phyloP scores from a whole-genome alignment of 2,329 filamentous ascomycete species.

The Sporothrix phasma region DNA sequence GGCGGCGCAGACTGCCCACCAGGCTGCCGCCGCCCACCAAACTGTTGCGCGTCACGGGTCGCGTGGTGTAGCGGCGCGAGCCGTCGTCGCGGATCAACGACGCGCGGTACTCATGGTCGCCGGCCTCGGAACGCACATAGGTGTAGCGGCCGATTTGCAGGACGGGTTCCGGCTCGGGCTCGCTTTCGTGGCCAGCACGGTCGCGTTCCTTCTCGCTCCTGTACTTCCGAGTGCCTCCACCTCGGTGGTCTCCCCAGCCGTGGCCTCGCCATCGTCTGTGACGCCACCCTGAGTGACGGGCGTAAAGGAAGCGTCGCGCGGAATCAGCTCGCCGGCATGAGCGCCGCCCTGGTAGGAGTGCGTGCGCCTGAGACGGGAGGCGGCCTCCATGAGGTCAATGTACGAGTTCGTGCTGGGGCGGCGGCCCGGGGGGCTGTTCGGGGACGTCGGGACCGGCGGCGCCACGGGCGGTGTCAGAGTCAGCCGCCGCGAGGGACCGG shows the following conservation, averaged over 20 bases:
- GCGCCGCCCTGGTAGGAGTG: conserved; percentile 11
- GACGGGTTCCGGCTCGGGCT: conserved; percentile 16
- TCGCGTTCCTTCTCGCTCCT: neutral
- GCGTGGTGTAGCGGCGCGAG: conserved; percentile 7
- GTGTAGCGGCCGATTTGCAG: conserved; percentile 22
- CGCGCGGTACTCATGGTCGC: conserved; percentile 14
- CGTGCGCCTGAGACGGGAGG: conserved; percentile 14
- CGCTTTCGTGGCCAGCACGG: neutral
- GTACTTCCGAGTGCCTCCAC: neutral
- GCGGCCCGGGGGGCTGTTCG: neutral
- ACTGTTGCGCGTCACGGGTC: neutral
- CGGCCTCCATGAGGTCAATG: conserved; percentile 21
- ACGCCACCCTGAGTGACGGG: neutral
- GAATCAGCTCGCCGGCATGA: neutral
- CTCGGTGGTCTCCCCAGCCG: neutral
- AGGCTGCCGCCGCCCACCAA: neutral
- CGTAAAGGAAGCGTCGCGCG: neutral
- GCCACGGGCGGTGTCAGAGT: neutral
- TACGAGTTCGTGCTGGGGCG: conserved; percentile 14
- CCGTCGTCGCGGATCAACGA: conserved; percentile 18
- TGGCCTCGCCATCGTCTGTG: neutral
- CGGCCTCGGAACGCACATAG: conserved; percentile 21
- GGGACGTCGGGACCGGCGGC: neutral
- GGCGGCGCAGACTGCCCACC: neutral
- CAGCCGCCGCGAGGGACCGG: neutral